These are phyloP conservation scores for Capsicum chinense DNA, from an alignment of 257 asterid genomes.

Conservation along the genomic window DNA sequence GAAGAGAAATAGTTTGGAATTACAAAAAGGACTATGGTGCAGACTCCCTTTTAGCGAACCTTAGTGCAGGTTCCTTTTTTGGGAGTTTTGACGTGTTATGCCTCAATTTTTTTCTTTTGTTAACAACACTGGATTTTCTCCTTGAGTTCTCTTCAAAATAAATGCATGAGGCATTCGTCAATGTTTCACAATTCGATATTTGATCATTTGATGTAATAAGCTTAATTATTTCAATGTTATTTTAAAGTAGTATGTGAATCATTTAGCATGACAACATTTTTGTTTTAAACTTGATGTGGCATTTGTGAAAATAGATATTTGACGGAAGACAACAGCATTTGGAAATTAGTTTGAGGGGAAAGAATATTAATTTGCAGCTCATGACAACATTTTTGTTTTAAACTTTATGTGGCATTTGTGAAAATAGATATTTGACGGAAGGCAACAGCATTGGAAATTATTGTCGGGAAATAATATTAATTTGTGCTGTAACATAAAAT, in stretches of 20 bases:
- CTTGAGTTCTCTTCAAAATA: neutral
- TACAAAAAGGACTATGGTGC: neutral
- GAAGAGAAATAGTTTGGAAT: constrained; percentile 24
- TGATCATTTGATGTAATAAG: constrained; percentile 21
- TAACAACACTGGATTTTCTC: neutral
- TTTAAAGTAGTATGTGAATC: neutral
- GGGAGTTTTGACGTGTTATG: neutral
- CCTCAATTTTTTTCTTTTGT: neutral
- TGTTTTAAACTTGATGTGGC: constrained; percentile 17
- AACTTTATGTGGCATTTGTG: neutral
- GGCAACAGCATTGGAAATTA: neutral
- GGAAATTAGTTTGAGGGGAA: neutral
- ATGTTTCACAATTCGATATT: neutral
- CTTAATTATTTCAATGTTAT: neutral
- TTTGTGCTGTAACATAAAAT: constrained; percentile 16
- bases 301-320: neutral
- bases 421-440: neutral
- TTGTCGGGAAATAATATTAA: neutral
- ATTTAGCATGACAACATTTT: constrained; percentile 7
- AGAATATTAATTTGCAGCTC: neutral
- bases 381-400: too few relatives aligned
- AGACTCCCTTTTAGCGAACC: constrained; percentile 1
- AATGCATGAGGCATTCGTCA: constrained; percentile 10
- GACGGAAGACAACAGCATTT: neutral
- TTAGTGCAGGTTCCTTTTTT: neutral